These are phyloP conservation scores for Calycina herbarum DNA, from an alignment of 2,329 filamentous ascomycete species.

Conservation along the genomic window DNA sequence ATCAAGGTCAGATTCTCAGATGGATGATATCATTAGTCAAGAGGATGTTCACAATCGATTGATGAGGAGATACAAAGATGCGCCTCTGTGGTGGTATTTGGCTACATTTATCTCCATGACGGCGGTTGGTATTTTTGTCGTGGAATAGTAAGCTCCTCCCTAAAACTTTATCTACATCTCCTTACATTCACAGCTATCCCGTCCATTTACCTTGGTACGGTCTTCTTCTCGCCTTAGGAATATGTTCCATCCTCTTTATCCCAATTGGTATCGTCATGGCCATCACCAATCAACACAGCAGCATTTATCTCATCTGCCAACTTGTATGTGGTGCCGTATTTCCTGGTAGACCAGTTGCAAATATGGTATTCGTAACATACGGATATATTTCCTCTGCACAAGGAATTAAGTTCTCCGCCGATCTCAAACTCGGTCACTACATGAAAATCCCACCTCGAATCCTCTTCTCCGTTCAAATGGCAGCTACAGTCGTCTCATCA, in stretches of 20 bases:
- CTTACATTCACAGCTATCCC: constrained; percentile 59
- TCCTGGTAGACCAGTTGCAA: constrained; percentile 81
- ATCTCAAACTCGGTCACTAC: constrained; percentile 84
- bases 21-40: constrained; percentile 58
- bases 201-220: constrained; percentile 87
- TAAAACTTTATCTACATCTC: constrained; percentile 19
- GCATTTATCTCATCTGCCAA: constrained; percentile 84
- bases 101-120: constrained; percentile 74
- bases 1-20: constrained; percentile 43
- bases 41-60: constrained; percentile 84
- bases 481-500: constrained; percentile 73
- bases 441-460: constrained; percentile 85
- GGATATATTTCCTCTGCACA: constrained; percentile 88
- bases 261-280: constrained; percentile 93
- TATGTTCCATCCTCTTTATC: constrained; percentile 81
- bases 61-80: constrained; percentile 81
- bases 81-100: constrained; percentile 79
- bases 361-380: constrained; percentile 93
- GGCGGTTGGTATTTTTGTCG: constrained; percentile 77
- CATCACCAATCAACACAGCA: constrained; percentile 85
- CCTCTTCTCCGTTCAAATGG: constrained; percentile 75
- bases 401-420: constrained; percentile 84
- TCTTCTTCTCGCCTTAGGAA: constrained; percentile 72
- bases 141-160: constrained; percentile 68
- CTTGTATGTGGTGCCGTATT: constrained; percentile 80